Evolutionary conservation across 768 basidiomycete species (phyloP), one percentile per base, ranked within the genome.

Genomic region (Lyophyllum atratum): DNA sequence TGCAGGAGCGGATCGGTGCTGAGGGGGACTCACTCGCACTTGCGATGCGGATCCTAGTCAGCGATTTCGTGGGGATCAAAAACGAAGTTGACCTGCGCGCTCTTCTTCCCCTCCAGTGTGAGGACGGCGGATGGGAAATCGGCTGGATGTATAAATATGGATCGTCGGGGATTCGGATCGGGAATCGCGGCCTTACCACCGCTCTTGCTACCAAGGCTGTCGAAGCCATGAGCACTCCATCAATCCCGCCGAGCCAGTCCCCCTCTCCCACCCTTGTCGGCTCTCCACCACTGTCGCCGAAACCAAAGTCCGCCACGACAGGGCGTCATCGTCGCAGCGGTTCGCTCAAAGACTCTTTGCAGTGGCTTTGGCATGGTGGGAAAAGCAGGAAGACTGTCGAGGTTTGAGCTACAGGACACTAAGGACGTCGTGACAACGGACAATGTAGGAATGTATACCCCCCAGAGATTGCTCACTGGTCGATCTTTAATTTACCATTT

Each of bases 101-200:
- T 19, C 74, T 86, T 8, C 72, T 81, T 2, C 65, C 73, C 4
- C 64, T 82, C 56, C 85, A 85, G 60, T 71, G 70, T 54, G 79
- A 79, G 56, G 84, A 85, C 60, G 85, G 85, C 17, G 78, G 81
- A 3, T 86, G 81, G 80, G 76, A 74, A 22, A 72, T 72, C 9
- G 77, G 85, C 1, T 84, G 82, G 81, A 71, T 85, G 19, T 86
- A 83, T 71, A 81, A 77, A 66, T 83, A 80, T 55, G 81, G 80
- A 4, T 72, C 74, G 0, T 75, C 79, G 0, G 78, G 76, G 0
- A 66, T 82, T 48, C 73, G 68, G 49, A 80, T 85, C 26, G 79
- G 81, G 12, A 85, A 85, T 66, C 76, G 80, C 6, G 83, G 84
- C 0, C 68, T 85, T 21, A 78, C 79, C 2, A 85, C 83, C 22